phyloP scores from a whole-genome alignment of 148 eudicot species.

The Arbutus unedo region DNA sequence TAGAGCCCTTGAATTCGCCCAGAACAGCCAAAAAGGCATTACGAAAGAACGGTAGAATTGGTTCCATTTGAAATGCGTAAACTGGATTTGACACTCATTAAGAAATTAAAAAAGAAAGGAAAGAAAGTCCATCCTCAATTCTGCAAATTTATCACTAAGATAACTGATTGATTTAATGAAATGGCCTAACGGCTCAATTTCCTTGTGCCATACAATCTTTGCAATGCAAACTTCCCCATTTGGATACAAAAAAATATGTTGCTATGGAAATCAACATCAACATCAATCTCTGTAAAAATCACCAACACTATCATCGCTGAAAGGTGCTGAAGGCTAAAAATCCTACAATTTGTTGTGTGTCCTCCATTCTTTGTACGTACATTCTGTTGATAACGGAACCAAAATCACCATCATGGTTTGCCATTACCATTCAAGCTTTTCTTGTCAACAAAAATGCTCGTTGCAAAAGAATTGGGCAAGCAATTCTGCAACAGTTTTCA shows the following conservation, averaged over 20 bases:
- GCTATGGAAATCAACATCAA: neutral
- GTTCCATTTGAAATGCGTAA: too few species aligned
- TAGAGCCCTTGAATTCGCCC: too few species aligned
- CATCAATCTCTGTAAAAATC: neutral
- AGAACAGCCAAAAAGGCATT: too few species aligned
- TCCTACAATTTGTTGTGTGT: conserved; percentile 10
- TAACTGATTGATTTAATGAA: too few species aligned
- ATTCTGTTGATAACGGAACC: neutral
- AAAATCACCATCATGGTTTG: neutral
- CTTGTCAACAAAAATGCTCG: neutral
- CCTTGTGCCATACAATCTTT: too few species aligned
- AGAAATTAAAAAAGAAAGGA: too few species aligned
- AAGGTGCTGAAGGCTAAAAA: conserved; percentile 18
- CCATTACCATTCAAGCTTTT: neutral
- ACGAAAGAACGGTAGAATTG: too few species aligned
- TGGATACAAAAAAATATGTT: neutral
- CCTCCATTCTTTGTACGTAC: neutral
- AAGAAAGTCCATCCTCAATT: too few species aligned
- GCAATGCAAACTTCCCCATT: neutral
- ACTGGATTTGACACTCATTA: too few species aligned
- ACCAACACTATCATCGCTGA: neutral
- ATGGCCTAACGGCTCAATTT: too few species aligned
- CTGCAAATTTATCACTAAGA: too few species aligned
- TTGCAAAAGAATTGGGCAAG: neutral
- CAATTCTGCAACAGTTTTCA: neutral